Conservation (phyloP, 2,329 filamentous ascomycete genomes). For the Zymoseptoria crescenta region DNA sequence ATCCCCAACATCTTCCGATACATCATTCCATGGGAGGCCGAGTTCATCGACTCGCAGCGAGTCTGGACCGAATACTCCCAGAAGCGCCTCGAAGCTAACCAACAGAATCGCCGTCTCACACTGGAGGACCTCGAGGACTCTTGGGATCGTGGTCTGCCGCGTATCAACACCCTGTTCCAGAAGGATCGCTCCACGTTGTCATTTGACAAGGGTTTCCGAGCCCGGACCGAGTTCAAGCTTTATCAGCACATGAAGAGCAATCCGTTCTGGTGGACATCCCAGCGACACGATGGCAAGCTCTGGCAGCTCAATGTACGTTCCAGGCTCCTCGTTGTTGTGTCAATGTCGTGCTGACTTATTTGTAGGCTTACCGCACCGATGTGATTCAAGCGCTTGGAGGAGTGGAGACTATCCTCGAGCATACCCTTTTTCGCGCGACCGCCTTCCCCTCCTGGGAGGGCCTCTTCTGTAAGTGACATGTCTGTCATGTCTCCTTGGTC, state of each 20-base stretch:
- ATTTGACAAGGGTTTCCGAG: conserved; percentile 97
- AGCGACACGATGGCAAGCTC: conserved; percentile 91
- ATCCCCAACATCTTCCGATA: conserved; percentile 99
- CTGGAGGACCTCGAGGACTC: conserved; percentile 95
- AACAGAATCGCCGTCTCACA: conserved; percentile 90
- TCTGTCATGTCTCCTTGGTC: too few relatives aligned
- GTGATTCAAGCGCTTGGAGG: conserved; percentile 92
- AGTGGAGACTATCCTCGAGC: conserved; percentile 93
- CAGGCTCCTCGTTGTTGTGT: too few relatives aligned
- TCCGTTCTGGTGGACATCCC: conserved; percentile 99
- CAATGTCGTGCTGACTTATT: conserved; percentile 8
- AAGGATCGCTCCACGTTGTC: conserved; percentile 95
- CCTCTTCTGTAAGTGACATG: conserved; percentile 60
- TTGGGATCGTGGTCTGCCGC: conserved; percentile 93
- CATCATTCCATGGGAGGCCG: conserved; percentile 97
- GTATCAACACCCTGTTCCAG: conserved; percentile 98
- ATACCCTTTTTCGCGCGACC: conserved; percentile 76
- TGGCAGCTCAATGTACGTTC: conserved; percentile 57
- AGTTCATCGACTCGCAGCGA: conserved; percentile 97
- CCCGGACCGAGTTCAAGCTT: conserved; percentile 92
- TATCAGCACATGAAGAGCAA: conserved; percentile 99
- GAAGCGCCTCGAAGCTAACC: conserved; percentile 92
- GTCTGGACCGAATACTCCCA: conserved; percentile 99
- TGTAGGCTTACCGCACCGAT: conserved; percentile 92
- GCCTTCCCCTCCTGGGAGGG: conserved; percentile 97